Evolutionary conservation across 768 basidiomycete species (phyloP).

Genomic region (Lactifluus pinguis): DNA sequence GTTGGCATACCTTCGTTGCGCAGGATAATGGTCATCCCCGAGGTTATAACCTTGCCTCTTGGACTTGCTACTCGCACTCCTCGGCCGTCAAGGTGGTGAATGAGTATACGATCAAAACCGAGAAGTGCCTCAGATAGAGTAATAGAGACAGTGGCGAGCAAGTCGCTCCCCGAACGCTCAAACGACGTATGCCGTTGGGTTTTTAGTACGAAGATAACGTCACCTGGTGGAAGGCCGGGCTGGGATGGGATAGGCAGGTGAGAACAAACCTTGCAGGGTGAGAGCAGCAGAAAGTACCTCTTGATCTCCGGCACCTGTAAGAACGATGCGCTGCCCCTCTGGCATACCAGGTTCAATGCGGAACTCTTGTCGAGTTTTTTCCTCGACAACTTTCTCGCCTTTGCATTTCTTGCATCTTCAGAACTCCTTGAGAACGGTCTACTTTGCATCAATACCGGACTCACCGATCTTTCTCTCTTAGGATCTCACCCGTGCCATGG

Average conservation of each 20-base stretch:
- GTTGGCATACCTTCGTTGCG: constrained; percentile 88
- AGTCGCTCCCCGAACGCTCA: constrained; percentile 72
- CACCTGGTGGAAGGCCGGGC: constrained; percentile 83
- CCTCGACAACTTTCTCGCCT: constrained; percentile 71
- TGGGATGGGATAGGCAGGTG: constrained; percentile 24
- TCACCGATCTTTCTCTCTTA: constrained; percentile 80
- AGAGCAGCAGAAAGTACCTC: constrained; percentile 40
- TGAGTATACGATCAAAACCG: constrained; percentile 86
- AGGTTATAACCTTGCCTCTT: constrained; percentile 64
- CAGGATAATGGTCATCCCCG: constrained; percentile 64
- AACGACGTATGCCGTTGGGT: constrained; percentile 66
- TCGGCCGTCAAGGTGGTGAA: constrained; percentile 89
- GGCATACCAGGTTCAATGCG: constrained; percentile 81
- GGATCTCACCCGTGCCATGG: constrained; percentile 54
- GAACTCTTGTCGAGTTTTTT: constrained; percentile 86
- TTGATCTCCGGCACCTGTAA: constrained; percentile 90
- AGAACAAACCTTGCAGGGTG: background rate
- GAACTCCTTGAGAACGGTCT: constrained; percentile 6
- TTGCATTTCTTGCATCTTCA: constrained; percentile 93
- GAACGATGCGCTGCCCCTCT: constrained; percentile 74
- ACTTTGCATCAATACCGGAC: constrained; percentile 15
- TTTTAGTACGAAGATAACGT: constrained; percentile 79
- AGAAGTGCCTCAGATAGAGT: constrained; percentile 91
- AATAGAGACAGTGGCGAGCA: constrained; percentile 72
- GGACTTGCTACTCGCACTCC: constrained; percentile 76